A percentile compares a stretch with the other conserved stretches of the same genome.
Conservation (phyloP, 257 asterid species). For the Solanum tarijense region DNA sequence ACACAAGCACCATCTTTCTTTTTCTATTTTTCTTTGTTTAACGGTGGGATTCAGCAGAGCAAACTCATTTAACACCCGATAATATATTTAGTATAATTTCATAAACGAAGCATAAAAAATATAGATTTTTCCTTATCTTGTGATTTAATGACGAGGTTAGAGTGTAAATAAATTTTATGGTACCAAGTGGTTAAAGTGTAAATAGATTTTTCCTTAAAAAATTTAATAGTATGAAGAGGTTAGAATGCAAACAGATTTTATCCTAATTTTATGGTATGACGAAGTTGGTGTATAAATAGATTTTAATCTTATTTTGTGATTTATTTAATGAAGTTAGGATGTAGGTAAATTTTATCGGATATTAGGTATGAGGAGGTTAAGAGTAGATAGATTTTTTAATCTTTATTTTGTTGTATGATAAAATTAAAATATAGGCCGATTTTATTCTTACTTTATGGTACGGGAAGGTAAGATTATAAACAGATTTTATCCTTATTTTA, state of each 20-base stretch:
- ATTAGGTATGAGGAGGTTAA: not conserved
- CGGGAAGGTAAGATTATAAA: not conserved
- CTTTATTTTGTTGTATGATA: not conserved
- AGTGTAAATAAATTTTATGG: too few species aligned
- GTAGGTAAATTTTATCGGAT: too few species aligned
- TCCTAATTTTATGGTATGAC: not conserved
- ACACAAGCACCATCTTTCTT: not conserved
- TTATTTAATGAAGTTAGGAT: not conserved
- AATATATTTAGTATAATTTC: not conserved
- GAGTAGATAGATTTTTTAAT: too few species aligned
- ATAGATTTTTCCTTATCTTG: not conserved
- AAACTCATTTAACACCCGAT: not conserved
- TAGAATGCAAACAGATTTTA: not conserved
- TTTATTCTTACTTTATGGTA: not conserved
- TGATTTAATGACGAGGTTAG: not conserved
- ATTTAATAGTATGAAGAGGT: not conserved
- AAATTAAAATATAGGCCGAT: too few species aligned
- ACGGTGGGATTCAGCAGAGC: not conserved
- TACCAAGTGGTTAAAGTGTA: not conserved
- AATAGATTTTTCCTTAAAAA: not conserved
- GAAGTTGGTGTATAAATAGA: not conserved
- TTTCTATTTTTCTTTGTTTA: not conserved
- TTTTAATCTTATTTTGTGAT: not conserved
- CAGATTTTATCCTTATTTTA: too few species aligned
- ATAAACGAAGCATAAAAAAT: accelerated